Conservation (phyloP, 129 eudicot genomes). For the Heracleum sosnowskyi region DNA sequence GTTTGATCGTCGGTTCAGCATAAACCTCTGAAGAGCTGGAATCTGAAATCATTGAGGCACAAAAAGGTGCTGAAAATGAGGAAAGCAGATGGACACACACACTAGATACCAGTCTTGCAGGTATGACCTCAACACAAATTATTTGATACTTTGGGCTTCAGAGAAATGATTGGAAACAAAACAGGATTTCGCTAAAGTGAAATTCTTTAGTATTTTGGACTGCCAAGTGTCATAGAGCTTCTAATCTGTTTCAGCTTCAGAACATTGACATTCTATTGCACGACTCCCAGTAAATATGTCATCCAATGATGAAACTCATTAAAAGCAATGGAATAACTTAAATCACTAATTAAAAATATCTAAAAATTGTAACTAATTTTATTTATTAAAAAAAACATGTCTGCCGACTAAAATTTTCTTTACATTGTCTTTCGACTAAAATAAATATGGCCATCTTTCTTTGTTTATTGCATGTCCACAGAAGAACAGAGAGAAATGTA, state of each 20-base stretch:
- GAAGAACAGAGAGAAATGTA: neutral
- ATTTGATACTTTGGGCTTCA: neutral
- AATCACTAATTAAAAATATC: neutral
- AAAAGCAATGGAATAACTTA: neutral
- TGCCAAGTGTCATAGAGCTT: neutral
- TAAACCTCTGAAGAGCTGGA: conserved; percentile 91
- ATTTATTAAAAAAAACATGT: neutral
- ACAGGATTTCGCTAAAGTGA: neutral
- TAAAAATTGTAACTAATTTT: neutral
- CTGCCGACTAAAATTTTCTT: neutral
- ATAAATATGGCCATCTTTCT: neutral
- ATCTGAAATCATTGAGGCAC: conserved; percentile 40
- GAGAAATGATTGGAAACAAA: neutral
- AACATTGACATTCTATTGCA: neutral
- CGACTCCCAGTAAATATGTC: neutral
- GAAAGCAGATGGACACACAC: neutral
- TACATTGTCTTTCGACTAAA: neutral
- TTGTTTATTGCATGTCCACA: neutral
- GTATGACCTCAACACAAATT: neutral
- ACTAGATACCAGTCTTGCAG: neutral
- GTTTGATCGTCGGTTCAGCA: conserved; percentile 78
- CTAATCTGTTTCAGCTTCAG: neutral
- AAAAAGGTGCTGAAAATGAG: neutral
- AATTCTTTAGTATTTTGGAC: neutral
- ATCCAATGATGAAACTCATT: neutral